Evolutionary conservation across 306 rosid species (phyloP).

Genomic region (Coriaria nepalensis): DNA sequence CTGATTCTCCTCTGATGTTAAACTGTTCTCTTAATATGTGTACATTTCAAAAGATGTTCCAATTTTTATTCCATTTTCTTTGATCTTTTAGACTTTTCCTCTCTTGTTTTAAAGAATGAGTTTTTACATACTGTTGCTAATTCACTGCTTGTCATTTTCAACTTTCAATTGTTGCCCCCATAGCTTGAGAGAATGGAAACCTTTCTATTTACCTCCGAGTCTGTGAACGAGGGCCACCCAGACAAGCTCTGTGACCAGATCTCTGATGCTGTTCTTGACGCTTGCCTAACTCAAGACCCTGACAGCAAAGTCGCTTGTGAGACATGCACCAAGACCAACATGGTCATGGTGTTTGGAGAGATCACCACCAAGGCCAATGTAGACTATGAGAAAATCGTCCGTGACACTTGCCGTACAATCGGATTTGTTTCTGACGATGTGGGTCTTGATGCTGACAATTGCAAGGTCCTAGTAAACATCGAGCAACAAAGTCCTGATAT

Average conservation of each 20-base stretch:
- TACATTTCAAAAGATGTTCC: too few relatives aligned
- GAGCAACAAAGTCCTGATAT: slow-evolving; percentile 72
- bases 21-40: too few relatives aligned
- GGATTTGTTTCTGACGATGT: slow-evolving; percentile 57
- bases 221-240: slow-evolving; percentile 66
- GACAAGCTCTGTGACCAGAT: slow-evolving; percentile 70
- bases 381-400: slow-evolving; percentile 57
- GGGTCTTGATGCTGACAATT: slow-evolving; percentile 62
- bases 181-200: slow-evolving; percentile 47
- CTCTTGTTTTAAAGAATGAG: background rate
- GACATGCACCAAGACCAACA: slow-evolving; percentile 62
- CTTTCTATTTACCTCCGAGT: slow-evolving; percentile 53
- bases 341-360: slow-evolving; percentile 69
- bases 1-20: too few relatives aligned
- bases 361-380: slow-evolving; percentile 58
- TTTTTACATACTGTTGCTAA: slow-evolving; percentile 11
- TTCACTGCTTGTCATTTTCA: slow-evolving; percentile 3
- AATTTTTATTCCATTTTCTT: too few relatives aligned
- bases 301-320: slow-evolving; percentile 72
- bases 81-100: background rate
- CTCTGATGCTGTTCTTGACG: slow-evolving; percentile 63
- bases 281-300: slow-evolving; percentile 56
- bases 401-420: slow-evolving; percentile 50
- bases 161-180: slow-evolving; percentile 8
- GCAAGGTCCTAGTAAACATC: slow-evolving; percentile 60